These are phyloP conservation scores for Cephaloascus albidus DNA, from an alignment of 805 yeast species.

Conservation along the genomic window DNA sequence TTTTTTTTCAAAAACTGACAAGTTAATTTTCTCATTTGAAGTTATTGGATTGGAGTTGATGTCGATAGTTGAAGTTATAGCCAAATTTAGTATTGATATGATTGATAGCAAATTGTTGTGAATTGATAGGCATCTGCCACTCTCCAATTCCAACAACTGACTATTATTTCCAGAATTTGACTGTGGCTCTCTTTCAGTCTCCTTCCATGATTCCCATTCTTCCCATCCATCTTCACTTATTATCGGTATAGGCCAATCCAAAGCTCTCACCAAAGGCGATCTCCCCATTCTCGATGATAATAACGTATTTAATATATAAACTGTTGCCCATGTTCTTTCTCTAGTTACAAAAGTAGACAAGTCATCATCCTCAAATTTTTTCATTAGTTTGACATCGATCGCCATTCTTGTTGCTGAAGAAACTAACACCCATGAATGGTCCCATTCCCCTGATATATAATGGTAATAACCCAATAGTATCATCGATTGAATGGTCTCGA, in stretches of 20 bases:
- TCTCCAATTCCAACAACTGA: constrained; percentile 6
- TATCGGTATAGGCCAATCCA: constrained; percentile 14
- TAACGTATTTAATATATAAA: constrained; percentile 11
- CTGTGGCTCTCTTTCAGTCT: constrained; percentile 2
- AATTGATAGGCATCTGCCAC: constrained; percentile 12
- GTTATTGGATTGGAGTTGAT: constrained; percentile 1
- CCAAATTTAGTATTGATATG: constrained; percentile 9
- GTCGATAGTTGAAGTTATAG: constrained; percentile 13
- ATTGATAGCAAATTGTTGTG: constrained; percentile 11
- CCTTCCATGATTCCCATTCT: constrained; percentile 15
- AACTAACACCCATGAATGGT: constrained; percentile 13
- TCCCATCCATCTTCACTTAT: constrained; percentile 16
- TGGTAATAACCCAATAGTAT: constrained; percentile 10
- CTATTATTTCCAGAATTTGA: not conserved
- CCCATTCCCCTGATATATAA: constrained; percentile 15
- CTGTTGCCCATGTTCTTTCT: constrained; percentile 16
- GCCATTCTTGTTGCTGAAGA: constrained; percentile 15
- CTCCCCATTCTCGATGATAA: constrained; percentile 15
- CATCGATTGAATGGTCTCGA: constrained; percentile 15
- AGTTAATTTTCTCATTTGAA: constrained; percentile 1
- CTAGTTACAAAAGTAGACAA: constrained; percentile 5
- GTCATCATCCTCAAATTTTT: not conserved
- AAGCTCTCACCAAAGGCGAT: constrained; percentile 12
- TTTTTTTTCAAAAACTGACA: not conserved
- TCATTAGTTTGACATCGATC: constrained; percentile 14